A percentile compares a stretch with the other conserved stretches of the same genome.
Evolutionary conservation across 2,329 filamentous ascomycete genomes (phyloP).

Genomic region (Tothia fuscella): DNA sequence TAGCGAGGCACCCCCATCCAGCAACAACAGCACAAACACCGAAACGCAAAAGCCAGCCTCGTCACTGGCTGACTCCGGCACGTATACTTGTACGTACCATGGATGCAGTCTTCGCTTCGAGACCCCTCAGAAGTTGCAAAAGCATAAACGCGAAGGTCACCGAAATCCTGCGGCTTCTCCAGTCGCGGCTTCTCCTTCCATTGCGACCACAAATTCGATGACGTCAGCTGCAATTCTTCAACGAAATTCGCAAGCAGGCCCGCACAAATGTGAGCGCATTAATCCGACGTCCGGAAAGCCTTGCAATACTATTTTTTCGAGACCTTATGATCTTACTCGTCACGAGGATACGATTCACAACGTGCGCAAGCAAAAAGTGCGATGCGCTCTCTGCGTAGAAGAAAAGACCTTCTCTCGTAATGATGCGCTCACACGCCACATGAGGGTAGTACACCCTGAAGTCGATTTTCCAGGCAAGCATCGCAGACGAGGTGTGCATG

Average conservation of each 20-base stretch:
- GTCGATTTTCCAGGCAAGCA: conserved; percentile 66
- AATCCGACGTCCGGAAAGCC: conserved; percentile 93
- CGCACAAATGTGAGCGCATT: conserved; percentile 83
- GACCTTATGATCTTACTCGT: conserved; percentile 89
- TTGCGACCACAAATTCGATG: conserved; percentile 27
- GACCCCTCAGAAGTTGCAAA: conserved; percentile 73
- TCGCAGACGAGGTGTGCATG: conserved; percentile 26
- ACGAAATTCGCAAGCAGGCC: conserved; percentile 80
- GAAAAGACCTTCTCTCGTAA: conserved; percentile 96
- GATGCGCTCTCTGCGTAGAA: conserved; percentile 83
- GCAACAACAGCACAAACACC: conserved; percentile 16
- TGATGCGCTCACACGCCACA: conserved; percentile 87
- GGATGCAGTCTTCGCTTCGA: conserved; percentile 83
- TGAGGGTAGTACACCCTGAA: conserved; percentile 87
- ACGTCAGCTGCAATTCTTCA: conserved; percentile 43
- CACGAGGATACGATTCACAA: conserved; percentile 99
- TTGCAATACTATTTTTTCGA: conserved; percentile 84
- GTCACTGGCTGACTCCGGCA: conserved; percentile 65
- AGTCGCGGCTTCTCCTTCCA: conserved; percentile 13
- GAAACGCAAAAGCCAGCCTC: conserved; percentile 39
- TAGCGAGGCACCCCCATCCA: conserved; percentile 38
- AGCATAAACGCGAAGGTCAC: conserved; percentile 91
- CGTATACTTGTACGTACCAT: conserved; percentile 93
- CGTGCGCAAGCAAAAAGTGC: conserved; percentile 82
- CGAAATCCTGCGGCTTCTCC: conserved; percentile 34